Conservation (phyloP, 768 basidiomycete genomes). For the Suillus decipiens region DNA sequence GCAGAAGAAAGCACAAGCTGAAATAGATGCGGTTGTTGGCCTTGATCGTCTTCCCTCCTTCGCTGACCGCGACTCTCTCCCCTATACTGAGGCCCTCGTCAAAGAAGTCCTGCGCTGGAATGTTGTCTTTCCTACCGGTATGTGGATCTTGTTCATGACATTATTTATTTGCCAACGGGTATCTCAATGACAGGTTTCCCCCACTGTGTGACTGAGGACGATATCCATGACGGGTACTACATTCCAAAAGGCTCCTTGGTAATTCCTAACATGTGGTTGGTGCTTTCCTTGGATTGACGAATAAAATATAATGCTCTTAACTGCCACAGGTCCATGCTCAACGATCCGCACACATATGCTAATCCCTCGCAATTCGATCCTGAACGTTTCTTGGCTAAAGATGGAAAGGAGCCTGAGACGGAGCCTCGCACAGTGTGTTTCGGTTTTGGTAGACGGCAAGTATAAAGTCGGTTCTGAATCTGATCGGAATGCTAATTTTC, state of each 20-base stretch:
- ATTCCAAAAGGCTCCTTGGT: background rate
- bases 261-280: background rate
- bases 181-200: background rate
- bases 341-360: background rate
- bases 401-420: background rate
- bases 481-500: background rate
- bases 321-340: background rate
- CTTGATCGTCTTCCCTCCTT: background rate
- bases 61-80: background rate
- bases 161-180: background rate
- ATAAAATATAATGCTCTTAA: background rate
- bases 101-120: background rate
- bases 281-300: background rate
- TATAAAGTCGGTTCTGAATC: background rate
- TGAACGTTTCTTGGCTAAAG: background rate
- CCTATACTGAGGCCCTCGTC: background rate
- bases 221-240: background rate
- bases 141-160: background rate
- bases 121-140: background rate
- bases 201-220: background rate
- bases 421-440: background rate
- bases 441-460: background rate
- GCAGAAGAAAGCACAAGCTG: background rate
- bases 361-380: background rate
- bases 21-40: background rate